phyloP scores from a whole-genome alignment of 2,329 filamentous ascomycete species.

The Penicillium brasilianum region DNA sequence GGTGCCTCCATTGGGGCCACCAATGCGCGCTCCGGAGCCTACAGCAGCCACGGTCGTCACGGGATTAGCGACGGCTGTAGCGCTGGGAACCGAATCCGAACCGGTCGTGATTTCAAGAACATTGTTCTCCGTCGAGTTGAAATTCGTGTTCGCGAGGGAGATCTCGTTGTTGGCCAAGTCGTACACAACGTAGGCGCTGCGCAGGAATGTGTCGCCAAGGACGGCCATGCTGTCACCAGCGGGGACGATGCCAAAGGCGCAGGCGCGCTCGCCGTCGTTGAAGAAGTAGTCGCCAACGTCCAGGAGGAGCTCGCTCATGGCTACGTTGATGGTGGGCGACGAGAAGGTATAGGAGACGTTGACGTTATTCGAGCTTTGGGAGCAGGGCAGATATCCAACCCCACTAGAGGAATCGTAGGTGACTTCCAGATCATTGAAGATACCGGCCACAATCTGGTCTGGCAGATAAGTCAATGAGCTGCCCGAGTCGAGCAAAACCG shows the following conservation, averaged over 20 bases:
- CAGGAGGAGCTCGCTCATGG: slow-evolving; percentile 62
- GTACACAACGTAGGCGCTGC: slow-evolving; percentile 67
- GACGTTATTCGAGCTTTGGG: slow-evolving; percentile 52
- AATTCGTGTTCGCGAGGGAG: slow-evolving; percentile 64
- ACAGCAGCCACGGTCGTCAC: slow-evolving; percentile 53
- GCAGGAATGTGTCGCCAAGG: slow-evolving; percentile 67
- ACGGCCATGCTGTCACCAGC: slow-evolving; percentile 54
- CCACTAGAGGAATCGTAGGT: slow-evolving; percentile 62
- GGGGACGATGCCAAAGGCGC: slow-evolving; percentile 58
- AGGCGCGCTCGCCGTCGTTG: slow-evolving; percentile 43
- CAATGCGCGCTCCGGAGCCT: slow-evolving; percentile 52
- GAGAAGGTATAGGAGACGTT: slow-evolving; percentile 65
- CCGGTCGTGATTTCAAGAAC: slow-evolving; percentile 61
- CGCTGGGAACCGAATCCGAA: slow-evolving; percentile 56
- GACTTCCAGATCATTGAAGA: slow-evolving; percentile 65
- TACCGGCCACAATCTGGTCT: slow-evolving; percentile 42
- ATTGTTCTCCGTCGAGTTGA: slow-evolving; percentile 58
- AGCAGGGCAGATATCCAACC: slow-evolving; percentile 60
- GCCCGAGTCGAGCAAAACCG: slow-evolving; percentile 48
- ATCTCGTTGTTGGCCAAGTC: slow-evolving; percentile 65
- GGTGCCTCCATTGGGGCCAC: slow-evolving; percentile 30
- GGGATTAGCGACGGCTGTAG: slow-evolving; percentile 57
- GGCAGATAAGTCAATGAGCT: slow-evolving; percentile 48
- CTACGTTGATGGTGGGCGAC: slow-evolving; percentile 59
- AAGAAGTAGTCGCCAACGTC: slow-evolving; percentile 50